Percentiles rank a stretch among this genome's conserved stretches.
phyloP scores from a whole-genome alignment of 148 eudicot genomes.

The Drosera capensis region DNA sequence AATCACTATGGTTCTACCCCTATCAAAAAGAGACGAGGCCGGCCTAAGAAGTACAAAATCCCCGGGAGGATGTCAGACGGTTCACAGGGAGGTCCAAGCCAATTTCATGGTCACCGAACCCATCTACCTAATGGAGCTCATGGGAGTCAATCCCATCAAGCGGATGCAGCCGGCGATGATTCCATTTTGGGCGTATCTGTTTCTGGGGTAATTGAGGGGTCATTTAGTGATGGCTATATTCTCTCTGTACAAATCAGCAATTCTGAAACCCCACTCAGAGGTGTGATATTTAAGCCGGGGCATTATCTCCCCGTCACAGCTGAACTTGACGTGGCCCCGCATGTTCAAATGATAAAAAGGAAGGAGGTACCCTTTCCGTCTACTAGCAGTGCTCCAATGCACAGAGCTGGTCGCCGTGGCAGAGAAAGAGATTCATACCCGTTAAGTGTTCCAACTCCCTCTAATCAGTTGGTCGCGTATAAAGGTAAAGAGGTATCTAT shows the following conservation, averaged over 20 bases:
- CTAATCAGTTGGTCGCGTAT: constrained; percentile 16
- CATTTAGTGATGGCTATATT: constrained; percentile 26
- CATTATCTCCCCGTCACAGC: constrained; percentile 58
- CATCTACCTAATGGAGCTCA: no score
- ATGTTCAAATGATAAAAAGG: constrained; percentile 50
- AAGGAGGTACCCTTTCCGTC: constrained; percentile 35
- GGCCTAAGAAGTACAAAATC: no score
- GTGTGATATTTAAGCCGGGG: constrained; percentile 87
- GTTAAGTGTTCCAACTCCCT: constrained; percentile 24
- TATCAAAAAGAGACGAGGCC: no score
- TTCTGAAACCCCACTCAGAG: constrained; percentile 52
- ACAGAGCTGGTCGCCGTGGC: constrained; percentile 14
- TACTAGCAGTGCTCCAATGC: constrained; percentile 11
- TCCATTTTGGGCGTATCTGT: constrained; percentile 22
- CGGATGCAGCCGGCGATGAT: constrained; percentile 5
- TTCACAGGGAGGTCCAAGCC: no score
- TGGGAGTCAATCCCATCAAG: constrained; percentile 12
- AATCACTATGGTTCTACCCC: no score
- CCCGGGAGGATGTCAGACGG: no score
- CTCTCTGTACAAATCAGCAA: constrained; percentile 46
- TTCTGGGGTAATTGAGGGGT: constrained; percentile 26
- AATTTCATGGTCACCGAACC: no score
- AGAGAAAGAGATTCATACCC: constrained; percentile 16
- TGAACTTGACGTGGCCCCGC: constrained; percentile 74
- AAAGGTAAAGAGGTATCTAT: constrained; percentile 18